Evolutionary conservation across 2,329 filamentous ascomycete genomes (phyloP), one percentile per base, ranked within the genome.

Genomic region (Ophiocordyceps unilateralis): DNA sequence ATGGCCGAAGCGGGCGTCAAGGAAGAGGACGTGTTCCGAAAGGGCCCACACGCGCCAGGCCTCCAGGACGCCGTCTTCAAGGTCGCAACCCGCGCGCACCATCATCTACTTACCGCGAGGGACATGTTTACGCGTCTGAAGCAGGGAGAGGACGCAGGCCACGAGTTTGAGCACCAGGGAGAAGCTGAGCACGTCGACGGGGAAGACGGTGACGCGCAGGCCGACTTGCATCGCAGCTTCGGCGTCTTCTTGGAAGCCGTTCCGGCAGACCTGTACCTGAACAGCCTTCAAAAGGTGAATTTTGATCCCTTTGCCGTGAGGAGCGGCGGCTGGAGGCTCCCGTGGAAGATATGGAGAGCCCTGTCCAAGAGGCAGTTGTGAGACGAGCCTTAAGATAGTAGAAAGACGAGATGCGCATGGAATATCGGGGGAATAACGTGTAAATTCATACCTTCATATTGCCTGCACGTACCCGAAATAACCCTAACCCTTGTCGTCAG

Each of bases 11-110:
- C 74, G 5, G 80, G 80, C 1, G 72, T 96, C 1, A 77, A 77
- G 42, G 89, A 96, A 58, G 91, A 98, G 57, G 84, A 94, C 38
- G 81, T 98, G 0, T 83, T 93, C 46, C 74, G 89, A 9, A 70
- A 78, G 37, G 89, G 88, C 0, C 78, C 82, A 0, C 65, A 75
- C n/a, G 89, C 89, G 0, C 69, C 76, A 0, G 88, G 88, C 0
- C 68, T 96, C 17, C 78, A 83, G 47, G 89, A 98, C 59, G 89
- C 88, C 4, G 77, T 96, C 1, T 98, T 96, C 61, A 73, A 77
- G 4, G 85, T 98, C 14, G 91, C 91, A 0, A 98, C 91, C 0
- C 76, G 89, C 32, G 91, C 91, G 7, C 93, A 93, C 55, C 91
- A 98, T 58, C 91, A 98, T 61, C 68, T 98, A 28, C 93, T 95